Conservation (phyloP, 805 yeast species). For the Ogataea philodendri region DNA sequence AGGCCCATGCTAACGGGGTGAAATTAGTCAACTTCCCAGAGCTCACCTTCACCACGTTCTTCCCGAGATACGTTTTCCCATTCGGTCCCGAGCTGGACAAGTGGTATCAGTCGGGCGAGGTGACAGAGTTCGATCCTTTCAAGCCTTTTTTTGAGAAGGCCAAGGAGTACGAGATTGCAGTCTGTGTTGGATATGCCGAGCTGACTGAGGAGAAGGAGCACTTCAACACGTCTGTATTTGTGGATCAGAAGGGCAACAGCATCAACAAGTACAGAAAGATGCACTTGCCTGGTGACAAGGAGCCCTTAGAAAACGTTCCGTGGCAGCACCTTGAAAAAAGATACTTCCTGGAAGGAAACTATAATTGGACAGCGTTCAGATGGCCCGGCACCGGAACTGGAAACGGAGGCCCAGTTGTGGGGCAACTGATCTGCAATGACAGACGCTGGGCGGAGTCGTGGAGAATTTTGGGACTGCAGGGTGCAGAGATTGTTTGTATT, state of each 20-base stretch:
- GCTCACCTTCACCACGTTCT: slow-evolving; percentile 36
- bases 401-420: slow-evolving; percentile 33
- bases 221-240: slow-evolving; percentile 35
- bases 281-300: slow-evolving; percentile 38
- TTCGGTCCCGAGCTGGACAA: slow-evolving; percentile 36
- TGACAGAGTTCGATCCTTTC: slow-evolving; percentile 26
- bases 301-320: slow-evolving; percentile 33
- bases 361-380: slow-evolving; percentile 37
- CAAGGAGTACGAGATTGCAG: slow-evolving; percentile 30
- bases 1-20: slow-evolving; percentile 28
- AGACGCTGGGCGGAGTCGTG: slow-evolving; percentile 42
- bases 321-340: slow-evolving; percentile 40
- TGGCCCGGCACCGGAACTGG: slow-evolving; percentile 36
- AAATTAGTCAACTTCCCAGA: slow-evolving; percentile 38
- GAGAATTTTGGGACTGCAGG: slow-evolving; percentile 38
- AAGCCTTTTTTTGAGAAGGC: slow-evolving; percentile 39
- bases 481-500: slow-evolving; percentile 36
- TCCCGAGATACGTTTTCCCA: slow-evolving; percentile 36
- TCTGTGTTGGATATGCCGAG: slow-evolving; percentile 39
- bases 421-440: slow-evolving; percentile 40
- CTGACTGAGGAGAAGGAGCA: slow-evolving; percentile 37
- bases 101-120: slow-evolving; percentile 37
- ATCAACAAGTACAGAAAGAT: slow-evolving; percentile 38
- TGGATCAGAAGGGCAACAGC: slow-evolving; percentile 32
- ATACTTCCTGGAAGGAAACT: slow-evolving; percentile 37